Evolutionary conservation across 352 stramenopile species (phyloP).

Genomic region (Phytophthora brassicae): DNA sequence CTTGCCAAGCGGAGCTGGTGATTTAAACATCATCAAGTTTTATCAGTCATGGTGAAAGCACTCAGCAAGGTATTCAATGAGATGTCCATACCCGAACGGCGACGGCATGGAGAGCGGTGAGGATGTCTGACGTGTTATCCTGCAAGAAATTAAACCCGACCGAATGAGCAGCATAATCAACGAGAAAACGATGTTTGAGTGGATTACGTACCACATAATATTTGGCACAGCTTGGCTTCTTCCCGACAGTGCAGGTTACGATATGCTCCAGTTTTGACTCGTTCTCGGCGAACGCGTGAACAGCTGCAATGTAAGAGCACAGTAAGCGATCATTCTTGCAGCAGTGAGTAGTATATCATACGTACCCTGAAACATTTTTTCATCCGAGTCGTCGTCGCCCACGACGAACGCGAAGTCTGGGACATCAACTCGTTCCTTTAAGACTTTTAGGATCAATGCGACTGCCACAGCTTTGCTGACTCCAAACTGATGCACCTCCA

Average conservation of each 20-base stretch:
- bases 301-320: conserved; percentile 34
- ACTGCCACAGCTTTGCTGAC: conserved; percentile 69
- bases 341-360: background rate
- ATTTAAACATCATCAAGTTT: background rate
- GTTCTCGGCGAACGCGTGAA: conserved; percentile 43
- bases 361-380: conserved; percentile 81
- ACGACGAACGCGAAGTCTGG: conserved; percentile 95
- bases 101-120: conserved; percentile 52
- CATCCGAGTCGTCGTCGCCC: conserved; percentile 98
- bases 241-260: conserved; percentile 96
- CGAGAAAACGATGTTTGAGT: background rate
- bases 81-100: conserved; percentile 43
- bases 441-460: conserved; percentile 49
- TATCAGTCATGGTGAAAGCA: background rate
- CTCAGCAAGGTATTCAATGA: background rate
- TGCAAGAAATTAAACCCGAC: conserved; percentile 6
- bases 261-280: conserved; percentile 51
- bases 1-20: conserved; percentile 22
- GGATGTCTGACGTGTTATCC: conserved; percentile 59
- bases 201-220: conserved; percentile 85
- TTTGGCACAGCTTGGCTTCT: conserved; percentile 96
- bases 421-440: conserved; percentile 58
- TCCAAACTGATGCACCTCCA: conserved; percentile 75
- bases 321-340: background rate
- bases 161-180: background rate